Percentiles rank a stretch among this genome's conserved stretches.
Evolutionary conservation across 2,329 filamentous ascomycete genomes (phyloP).

Genomic region (Beauveria sp.): DNA sequence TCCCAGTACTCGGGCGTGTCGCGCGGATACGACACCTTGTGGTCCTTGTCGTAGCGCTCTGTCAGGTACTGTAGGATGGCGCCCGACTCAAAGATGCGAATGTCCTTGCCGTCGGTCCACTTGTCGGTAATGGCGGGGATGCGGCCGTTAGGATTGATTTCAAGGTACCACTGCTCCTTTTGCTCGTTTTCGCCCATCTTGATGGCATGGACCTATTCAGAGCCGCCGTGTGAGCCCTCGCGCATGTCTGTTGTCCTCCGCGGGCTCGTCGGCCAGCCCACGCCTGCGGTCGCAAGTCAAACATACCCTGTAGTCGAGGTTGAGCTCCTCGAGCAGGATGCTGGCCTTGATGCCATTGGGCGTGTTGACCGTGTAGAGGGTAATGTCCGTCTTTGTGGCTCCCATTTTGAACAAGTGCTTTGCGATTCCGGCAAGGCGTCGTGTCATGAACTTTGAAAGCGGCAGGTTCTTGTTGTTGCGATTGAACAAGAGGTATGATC

Average conservation of each 20-base stretch:
- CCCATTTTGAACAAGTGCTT: constrained; percentile 23
- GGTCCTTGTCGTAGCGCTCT: constrained; percentile 70
- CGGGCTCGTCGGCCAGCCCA: too few relatives aligned
- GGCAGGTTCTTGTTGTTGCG: neutral
- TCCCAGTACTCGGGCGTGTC: constrained; percentile 72
- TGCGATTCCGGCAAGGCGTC: constrained; percentile 19
- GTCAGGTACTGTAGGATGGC: constrained; percentile 79
- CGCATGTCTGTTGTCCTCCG: too few relatives aligned
- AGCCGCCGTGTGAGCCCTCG: neutral
- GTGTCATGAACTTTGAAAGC: constrained; percentile 17
- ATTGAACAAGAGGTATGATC: neutral
- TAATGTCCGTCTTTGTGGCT: constrained; percentile 51
- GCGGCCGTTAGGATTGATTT: constrained; percentile 88
- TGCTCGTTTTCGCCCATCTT: constrained; percentile 70
- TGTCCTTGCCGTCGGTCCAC: constrained; percentile 62
- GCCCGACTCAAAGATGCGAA: constrained; percentile 76
- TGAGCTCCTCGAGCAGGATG: constrained; percentile 79
- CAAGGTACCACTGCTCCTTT: constrained; percentile 80
- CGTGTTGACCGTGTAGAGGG: constrained; percentile 74
- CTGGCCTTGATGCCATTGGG: constrained; percentile 89
- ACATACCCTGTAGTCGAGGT: constrained; percentile 66
- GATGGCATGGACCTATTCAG: constrained; percentile 48
- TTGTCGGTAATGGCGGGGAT: constrained; percentile 83
- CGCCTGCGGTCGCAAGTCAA: too few relatives aligned
- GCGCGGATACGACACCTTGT: constrained; percentile 73